Conservation (phyloP, 129 eudicot species). For the Logfia minima region DNA sequence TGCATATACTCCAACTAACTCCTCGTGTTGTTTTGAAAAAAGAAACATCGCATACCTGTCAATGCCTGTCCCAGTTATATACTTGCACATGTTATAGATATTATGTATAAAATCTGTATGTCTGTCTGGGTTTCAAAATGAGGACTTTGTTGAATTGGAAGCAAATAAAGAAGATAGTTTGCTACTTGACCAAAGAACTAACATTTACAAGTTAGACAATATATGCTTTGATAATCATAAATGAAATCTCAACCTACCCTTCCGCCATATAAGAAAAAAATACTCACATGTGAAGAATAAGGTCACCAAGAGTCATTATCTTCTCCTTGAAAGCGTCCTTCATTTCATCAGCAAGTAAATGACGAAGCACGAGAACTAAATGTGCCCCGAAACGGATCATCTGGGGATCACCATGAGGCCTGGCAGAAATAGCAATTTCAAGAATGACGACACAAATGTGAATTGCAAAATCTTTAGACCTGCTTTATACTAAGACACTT, state of each 20-base stretch:
- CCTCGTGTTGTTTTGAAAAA: conserved; percentile 82
- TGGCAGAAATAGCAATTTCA: conserved; percentile 39
- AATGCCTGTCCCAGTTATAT: conserved; percentile 11
- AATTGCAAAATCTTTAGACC: not conserved
- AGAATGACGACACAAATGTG: conserved; percentile 4
- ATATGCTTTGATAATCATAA: not conserved
- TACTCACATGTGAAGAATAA: conserved; percentile 83
- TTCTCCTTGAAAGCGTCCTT: conserved; percentile 79
- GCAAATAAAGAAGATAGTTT: not conserved
- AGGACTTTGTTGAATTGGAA: not conserved
- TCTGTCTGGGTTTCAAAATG: conserved; percentile 7
- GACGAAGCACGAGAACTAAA: conserved; percentile 86
- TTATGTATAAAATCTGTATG: not conserved
- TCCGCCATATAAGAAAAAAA: not conserved
- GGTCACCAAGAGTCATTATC: conserved; percentile 89
- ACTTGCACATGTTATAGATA: conserved; percentile 14
- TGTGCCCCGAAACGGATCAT: conserved; percentile 99
- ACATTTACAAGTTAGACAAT: not conserved
- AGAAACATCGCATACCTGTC: conserved; percentile 89
- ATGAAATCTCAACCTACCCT: not conserved
- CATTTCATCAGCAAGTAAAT: conserved; percentile 78
- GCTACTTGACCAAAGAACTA: conserved; percentile 10
- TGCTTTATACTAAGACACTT: not conserved
- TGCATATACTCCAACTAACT: conserved; percentile 94
- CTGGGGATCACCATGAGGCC: conserved; percentile 97